These are phyloP conservation scores for Wallacemonas sp. DNA, from an alignment of 208 protist species.

Conservation along the genomic window DNA sequence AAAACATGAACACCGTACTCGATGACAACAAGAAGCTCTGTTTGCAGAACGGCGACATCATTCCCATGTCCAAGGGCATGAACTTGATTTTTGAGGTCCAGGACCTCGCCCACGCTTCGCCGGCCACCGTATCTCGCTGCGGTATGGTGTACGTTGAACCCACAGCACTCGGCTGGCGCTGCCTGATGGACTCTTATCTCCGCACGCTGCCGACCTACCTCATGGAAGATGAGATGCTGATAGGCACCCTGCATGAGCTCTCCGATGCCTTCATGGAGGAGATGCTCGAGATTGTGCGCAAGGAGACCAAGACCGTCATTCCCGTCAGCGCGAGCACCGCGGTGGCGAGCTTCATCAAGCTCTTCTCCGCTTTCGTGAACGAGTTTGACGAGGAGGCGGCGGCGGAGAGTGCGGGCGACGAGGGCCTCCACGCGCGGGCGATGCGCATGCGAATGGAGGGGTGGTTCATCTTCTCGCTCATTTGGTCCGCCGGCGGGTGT, in stretches of 20 bases:
- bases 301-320: constrained; percentile 70
- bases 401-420: constrained; percentile 13
- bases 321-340: constrained; percentile 70
- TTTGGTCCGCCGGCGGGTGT: constrained; percentile 93
- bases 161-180: constrained; percentile 92
- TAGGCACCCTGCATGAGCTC: constrained; percentile 38
- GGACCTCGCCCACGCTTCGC: constrained; percentile 96
- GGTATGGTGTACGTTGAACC: constrained; percentile 98
- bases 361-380: constrained; percentile 68
- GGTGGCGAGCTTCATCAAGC: constrained; percentile 80
- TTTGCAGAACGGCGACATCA: constrained; percentile 96
- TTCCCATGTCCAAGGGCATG: constrained; percentile 95
- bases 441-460: constrained; percentile 82
- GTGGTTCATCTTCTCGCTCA: constrained; percentile 92
- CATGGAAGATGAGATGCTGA: constrained; percentile 28
- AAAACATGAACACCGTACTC: constrained; percentile 99
- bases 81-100: constrained; percentile 98
- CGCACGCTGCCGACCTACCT: constrained; percentile 69
- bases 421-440: constrained; percentile 32
- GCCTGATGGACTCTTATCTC: constrained; percentile 87
- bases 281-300: constrained; percentile 83
- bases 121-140: constrained; percentile 97
- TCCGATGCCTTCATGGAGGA: constrained; percentile 69
- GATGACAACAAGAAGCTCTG: constrained; percentile 99
- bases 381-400: constrained; percentile 45